These are phyloP conservation scores for Oryza rufipogon DNA, from an alignment of 176 grass and related monocot genomes.

Conservation along the genomic window DNA sequence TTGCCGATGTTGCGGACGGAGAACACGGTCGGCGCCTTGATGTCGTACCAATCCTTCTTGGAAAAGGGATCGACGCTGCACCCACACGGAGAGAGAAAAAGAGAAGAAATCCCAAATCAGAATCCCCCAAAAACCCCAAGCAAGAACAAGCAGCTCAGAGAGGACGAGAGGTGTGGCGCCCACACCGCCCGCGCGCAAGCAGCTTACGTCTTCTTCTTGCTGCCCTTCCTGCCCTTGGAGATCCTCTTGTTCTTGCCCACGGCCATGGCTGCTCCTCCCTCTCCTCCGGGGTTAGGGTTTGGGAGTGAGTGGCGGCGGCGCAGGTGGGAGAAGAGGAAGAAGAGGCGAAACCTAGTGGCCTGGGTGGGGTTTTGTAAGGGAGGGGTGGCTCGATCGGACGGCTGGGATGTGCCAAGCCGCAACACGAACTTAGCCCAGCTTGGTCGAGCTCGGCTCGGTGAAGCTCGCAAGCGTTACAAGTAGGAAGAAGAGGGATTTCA, in stretches of 20 bases:
- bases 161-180: background rate
- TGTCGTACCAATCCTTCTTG: constrained; percentile 92
- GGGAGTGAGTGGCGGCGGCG: background rate
- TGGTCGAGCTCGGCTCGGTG: too few relatives aligned
- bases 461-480: too few relatives aligned
- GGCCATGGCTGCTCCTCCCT: constrained; percentile 36
- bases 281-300: background rate
- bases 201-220: constrained; percentile 84
- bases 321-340: too few relatives aligned
- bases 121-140: background rate
- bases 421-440: too few relatives aligned
- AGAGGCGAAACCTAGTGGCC: too few relatives aligned
- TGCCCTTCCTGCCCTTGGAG: constrained; percentile 78
- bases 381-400: background rate
- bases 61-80: constrained; percentile 74
- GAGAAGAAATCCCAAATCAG: background rate
- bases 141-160: background rate
- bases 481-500: too few relatives aligned
- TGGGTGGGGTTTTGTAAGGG: background rate
- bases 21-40: constrained; percentile 79
- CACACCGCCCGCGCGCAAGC: background rate
- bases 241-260: constrained; percentile 88
- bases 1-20: constrained; percentile 68
- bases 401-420: background rate
- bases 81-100: background rate